These are phyloP conservation scores for Irpex sp. DNA, from an alignment of 1,284 basidiomycete genomes.

Conservation along the genomic window DNA sequence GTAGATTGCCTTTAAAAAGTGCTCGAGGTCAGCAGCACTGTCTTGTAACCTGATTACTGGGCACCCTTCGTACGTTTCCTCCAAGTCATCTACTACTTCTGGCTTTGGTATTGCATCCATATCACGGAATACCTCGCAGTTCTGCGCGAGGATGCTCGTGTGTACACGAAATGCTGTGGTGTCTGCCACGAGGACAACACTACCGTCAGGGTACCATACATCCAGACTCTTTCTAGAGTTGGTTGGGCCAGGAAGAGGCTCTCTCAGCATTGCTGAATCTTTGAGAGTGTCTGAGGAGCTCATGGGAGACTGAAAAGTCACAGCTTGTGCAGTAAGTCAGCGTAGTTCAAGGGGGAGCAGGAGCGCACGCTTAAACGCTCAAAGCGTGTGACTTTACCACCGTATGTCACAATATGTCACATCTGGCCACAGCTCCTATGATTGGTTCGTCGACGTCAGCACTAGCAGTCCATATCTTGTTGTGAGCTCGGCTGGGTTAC, in stretches of 20 bases:
- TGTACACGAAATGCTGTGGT: constrained; percentile 21
- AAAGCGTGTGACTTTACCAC: too few relatives aligned
- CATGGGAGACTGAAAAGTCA: neutral
- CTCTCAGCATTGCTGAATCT: neutral
- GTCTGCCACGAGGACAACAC: constrained; percentile 18
- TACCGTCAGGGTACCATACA: constrained; percentile 22
- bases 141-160: constrained; percentile 13
- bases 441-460: too few relatives aligned
- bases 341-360: too few relatives aligned
- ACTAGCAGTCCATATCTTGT: too few relatives aligned
- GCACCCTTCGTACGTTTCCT: constrained; percentile 18
- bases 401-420: too few relatives aligned
- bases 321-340: neutral
- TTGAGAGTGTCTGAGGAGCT: neutral
- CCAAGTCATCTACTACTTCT: neutral
- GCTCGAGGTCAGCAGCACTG: constrained; percentile 15
- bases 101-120: constrained; percentile 24
- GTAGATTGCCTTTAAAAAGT: constrained; percentile 22
- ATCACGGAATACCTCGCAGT: constrained; percentile 20
- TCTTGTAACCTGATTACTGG: constrained; percentile 19
- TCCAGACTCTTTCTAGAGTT: constrained; percentile 5
- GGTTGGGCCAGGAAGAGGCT: constrained; percentile 3
- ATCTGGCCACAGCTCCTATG: too few relatives aligned
- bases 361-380: too few relatives aligned
- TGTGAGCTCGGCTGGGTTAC: too few relatives aligned